Base-by-base conservation (phyloP, 225 moss, liverwort and hornwort species). In the Physcomitrium patens region DNA sequence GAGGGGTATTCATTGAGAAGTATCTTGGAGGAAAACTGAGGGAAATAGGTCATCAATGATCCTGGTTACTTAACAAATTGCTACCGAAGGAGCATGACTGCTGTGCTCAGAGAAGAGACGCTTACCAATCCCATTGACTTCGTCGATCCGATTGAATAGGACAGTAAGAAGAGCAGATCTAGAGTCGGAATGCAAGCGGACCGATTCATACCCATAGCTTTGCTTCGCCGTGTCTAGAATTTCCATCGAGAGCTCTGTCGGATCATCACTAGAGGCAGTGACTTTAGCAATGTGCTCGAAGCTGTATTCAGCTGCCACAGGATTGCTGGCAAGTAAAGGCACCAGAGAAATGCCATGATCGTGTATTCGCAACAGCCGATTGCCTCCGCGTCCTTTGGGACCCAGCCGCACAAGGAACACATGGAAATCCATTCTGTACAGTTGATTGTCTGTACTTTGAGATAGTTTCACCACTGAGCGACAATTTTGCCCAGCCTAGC, bases 121-220 rank as follows among this genome's bases (percentile, higher is more conserved):
- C 80, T 86, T 82, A 99, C 97, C 97, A 79, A 99, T 99, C 82
- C 97, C 97, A 80, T 99, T 99, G 24, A 93, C 91, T 82, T 99
- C 97, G 66, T 99, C 95, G 79, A 94, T 69, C 69, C 90, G 90
- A 73, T 99, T 99, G 67, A 91, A 83, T 15, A 99, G 91, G 48
- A 91, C 93, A 59, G 93, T 99, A 14, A 99, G 82, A 42, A 99
- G 86, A 74, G 93, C 89, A 77, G 97, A 85, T 89, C 97, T 93
- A 61, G 95, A 83, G 71, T 99, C 97, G 68, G 91, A 95, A 18
- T 84, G 89, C 60, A 94, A 79, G 48, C 90, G 93, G 73, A 99
- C 76, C 20, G 85, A 85, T 58, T 78, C 84, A 63, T 90, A 88
- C 28, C 94, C 80, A 61, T 85, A 68, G 12, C 87, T 81, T 41